phyloP scores from a whole-genome alignment of 352 stramenopile species.

The Globisporangium camurandrum region DNA sequence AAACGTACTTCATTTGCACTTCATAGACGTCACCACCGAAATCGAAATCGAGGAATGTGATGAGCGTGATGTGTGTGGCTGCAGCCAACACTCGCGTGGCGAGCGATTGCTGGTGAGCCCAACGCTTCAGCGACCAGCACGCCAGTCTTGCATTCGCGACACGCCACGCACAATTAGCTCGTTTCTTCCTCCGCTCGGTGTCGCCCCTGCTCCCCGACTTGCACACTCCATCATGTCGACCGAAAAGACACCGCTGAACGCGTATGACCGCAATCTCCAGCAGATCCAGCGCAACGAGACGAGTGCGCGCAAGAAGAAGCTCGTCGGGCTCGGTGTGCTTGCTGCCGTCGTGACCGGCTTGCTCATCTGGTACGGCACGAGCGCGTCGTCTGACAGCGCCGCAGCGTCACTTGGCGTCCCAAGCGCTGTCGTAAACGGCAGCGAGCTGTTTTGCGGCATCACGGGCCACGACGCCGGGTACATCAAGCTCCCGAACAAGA shows the following conservation, averaged over 20 bases:
- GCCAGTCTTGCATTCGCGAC: too few species aligned
- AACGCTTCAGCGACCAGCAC: too few species aligned
- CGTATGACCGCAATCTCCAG: conserved; percentile 15
- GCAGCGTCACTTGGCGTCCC: conserved; percentile 2
- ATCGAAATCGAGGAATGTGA: too few species aligned
- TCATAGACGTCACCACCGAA: too few species aligned
- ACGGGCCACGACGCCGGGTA: conserved; percentile 23
- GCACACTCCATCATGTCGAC: conserved; percentile 7
- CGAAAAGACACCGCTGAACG: conserved; percentile 10
- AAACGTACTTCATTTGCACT: too few species aligned
- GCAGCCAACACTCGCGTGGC: too few species aligned
- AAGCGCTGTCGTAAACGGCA: not conserved
- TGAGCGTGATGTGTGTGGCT: too few species aligned
- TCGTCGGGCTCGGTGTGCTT: conserved; percentile 8
- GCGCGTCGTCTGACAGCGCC: not conserved
- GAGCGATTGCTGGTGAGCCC: too few species aligned
- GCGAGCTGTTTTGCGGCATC: conserved; percentile 19
- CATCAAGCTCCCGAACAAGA: conserved; percentile 23
- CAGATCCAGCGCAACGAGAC: conserved; percentile 8
- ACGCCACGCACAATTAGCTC: too few species aligned
- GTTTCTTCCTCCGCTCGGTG: too few species aligned
- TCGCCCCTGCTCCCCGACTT: too few species aligned
- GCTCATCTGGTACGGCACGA: conserved; percentile 12
- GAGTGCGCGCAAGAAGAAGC: conserved; percentile 13
- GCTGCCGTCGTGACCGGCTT: conserved; percentile 2